Conservation (phyloP, 1,284 basidiomycete species). For the Austroboletus novae-zelandiae region DNA sequence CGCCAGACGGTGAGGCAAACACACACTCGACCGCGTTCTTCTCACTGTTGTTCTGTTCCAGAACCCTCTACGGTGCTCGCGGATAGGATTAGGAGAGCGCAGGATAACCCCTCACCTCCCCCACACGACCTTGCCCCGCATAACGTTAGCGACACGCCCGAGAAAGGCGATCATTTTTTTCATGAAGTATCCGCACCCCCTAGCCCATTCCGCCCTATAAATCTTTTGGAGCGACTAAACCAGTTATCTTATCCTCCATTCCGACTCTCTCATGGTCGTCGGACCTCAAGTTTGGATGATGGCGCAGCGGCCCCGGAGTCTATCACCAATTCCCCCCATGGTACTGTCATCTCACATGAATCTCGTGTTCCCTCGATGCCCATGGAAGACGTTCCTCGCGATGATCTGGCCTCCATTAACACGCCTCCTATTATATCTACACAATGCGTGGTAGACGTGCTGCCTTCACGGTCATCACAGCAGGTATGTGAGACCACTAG, state of each 20-base stretch:
- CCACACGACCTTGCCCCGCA: conserved; percentile 40
- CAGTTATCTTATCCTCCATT: conserved; percentile 11
- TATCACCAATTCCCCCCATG: conserved; percentile 9
- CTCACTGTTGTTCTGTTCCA: conserved; percentile 22
- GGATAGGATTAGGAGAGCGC: conserved; percentile 59
- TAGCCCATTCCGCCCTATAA: conserved; percentile 33
- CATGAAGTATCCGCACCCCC: conserved; percentile 20
- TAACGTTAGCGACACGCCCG: conserved; percentile 14
- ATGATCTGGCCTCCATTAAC: conserved; percentile 5
- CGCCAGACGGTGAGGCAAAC: conserved; percentile 43
- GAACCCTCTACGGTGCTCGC: conserved; percentile 68
- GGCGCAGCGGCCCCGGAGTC: conserved; percentile 2
- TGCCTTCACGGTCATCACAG: conserved; percentile 38
- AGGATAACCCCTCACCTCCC: conserved; percentile 74
- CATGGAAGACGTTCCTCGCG: conserved; percentile 1
- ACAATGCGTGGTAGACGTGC: conserved; percentile 34
- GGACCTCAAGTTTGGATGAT: conserved; percentile 1
- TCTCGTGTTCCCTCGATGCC: conserved; percentile 25
- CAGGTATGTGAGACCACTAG: conserved; percentile 10
- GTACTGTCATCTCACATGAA: conserved; percentile 43
- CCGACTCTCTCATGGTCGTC: conserved; percentile 1
- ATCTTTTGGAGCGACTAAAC: conserved; percentile 29
- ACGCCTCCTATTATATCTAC: conserved; percentile 11
- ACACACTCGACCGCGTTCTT: conserved; percentile 2
- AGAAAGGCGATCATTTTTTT: conserved; percentile 15